Base-by-base conservation (phyloP, 192 early-diverging fungal species). In the Glomus cerebriforme region DNA sequence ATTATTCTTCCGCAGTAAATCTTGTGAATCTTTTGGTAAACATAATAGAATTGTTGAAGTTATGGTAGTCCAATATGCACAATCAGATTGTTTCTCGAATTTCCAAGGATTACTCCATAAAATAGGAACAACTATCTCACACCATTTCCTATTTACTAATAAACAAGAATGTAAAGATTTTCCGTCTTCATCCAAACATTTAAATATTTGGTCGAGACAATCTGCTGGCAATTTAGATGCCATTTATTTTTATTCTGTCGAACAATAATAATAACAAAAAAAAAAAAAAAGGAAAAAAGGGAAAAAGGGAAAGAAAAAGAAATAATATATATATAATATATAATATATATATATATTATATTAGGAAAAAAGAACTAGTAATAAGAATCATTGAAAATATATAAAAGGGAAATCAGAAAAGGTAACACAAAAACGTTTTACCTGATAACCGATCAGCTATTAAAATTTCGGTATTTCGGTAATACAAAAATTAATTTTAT, bases 21-120 rank as follows among this genome's bases (percentile, higher is more conserved):
- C 63, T 64, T 64, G 26, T 31, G 63, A 31, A 32, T 64, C 63
- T 15, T 15, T 15, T 5, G 63, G n/a, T 12, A 64, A 64, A 29
- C 63, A 64, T 24, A 13, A 64, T 31, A 31, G 31, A 31, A 64
- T 31, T 5, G 63, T 31, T 64, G 26, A 1, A 7, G 29, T 64
- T 31, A 64, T 64, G 10, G 29, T 3, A 4, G 63, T 26, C 63
- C 63, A 64, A 64, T 13, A 64, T 8, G 27, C 27, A 64, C n/a
- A 26, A 31, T 64, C 29, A 64, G 26, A 32, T 17, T 19, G 2
- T 27, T 64, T 64, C 17, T 64, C 63, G 13, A 31, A 64, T 15
- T 64, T 64, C 63, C 63, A 64, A 64, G 63, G 63, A 64, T 64
- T 64, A 31, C 27, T 64, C 63, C 63, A 64, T 29, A 73, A n/a